phyloP scores from a whole-genome alignment of 495 filamentous ascomycete species.

The Cladorrhinum samala region DNA sequence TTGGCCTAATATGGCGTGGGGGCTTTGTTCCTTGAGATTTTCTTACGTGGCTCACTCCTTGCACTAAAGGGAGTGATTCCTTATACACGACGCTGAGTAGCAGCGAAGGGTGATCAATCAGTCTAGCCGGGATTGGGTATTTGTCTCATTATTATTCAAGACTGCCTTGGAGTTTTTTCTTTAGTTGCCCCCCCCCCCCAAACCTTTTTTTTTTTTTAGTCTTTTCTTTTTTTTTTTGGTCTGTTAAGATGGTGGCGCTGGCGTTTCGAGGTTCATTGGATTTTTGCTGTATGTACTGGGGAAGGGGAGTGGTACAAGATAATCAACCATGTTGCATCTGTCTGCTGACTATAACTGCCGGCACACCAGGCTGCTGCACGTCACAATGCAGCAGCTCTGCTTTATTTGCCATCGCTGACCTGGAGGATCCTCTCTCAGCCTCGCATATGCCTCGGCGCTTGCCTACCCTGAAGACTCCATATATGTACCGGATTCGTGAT shows the following conservation, averaged over 20 bases:
- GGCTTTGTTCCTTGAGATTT: neutral
- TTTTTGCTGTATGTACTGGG: conserved; percentile 16
- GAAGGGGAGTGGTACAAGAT: conserved; percentile 1
- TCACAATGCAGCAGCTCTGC: too few species aligned
- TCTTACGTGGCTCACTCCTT: neutral
- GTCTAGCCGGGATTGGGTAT: neutral
- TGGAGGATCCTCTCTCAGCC: too few species aligned
- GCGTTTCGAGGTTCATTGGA: conserved; percentile 19
- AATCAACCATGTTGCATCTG: neutral
- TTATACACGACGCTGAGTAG: neutral
- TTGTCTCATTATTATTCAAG: conserved; percentile 10
- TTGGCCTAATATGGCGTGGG: conserved; percentile 3
- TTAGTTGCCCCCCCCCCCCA: too few species aligned
- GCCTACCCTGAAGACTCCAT: too few species aligned
- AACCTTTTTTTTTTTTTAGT: too few species aligned
- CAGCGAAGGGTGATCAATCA: too few species aligned
- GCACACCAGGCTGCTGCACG: too few species aligned
- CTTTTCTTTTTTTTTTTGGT: neutral
- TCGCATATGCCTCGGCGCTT: too few species aligned
- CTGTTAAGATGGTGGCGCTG: conserved; percentile 17
- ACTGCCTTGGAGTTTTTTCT: conserved; percentile 7
- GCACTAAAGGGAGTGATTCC: neutral
- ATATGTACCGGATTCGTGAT: too few species aligned
- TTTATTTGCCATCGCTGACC: too few species aligned
- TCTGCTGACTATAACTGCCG: neutral